Evolutionary conservation across 768 basidiomycete genomes (phyloP), one percentile per base, ranked within the genome.

Genomic region (Naematelia aurantialba): DNA sequence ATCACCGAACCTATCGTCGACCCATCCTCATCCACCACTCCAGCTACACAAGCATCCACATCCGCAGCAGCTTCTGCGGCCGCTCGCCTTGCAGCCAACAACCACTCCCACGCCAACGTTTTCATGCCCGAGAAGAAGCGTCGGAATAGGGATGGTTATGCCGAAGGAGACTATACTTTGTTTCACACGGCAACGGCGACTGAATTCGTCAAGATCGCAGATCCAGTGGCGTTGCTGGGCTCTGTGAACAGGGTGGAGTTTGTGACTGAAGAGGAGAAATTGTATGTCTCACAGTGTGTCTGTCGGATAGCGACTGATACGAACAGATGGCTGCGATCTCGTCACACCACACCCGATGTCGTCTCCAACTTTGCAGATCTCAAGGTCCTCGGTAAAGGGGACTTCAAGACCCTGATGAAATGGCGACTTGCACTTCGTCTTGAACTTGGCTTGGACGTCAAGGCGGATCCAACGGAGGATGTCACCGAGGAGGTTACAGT

Each of bases 121-220:
- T 98, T 99, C 73, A 90, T 93, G 65, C 96, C 96, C 1, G 92
- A 94, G 78, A 98, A 96, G 81, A 96, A 93, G 77, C 83, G 92
- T 44, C 82, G 96, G 57, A 84, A 89, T 62, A 85, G 96, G 67
- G 91, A 91, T 48, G 96, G 96, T 62, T 99, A 99, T 72, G 89
- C 85, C 13, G 96, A 99, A 34, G 92, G 91, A 22, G 88, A 94
- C 70, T 89, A 91, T 74, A 94, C 86, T 1, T 81, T 97, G 19
- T 96, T 90, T 82, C 89, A 87, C 70, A 81, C 84, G 45, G 79
- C 84, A 19, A 74, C 83, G 17, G 89, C 86, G 3, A 79, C 82
- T 8, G 85, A 89, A 27, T 97, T 93, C 73, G 79, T 98, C 56
- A 64, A 79, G 27, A 80, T 80, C 45, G 59, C 74, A 13, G 92